A percentile compares a stretch with the other conserved stretches of the same genome.
phyloP scores from a whole-genome alignment of 495 filamentous ascomycete species.

The Chaetomidium leptoderma region DNA sequence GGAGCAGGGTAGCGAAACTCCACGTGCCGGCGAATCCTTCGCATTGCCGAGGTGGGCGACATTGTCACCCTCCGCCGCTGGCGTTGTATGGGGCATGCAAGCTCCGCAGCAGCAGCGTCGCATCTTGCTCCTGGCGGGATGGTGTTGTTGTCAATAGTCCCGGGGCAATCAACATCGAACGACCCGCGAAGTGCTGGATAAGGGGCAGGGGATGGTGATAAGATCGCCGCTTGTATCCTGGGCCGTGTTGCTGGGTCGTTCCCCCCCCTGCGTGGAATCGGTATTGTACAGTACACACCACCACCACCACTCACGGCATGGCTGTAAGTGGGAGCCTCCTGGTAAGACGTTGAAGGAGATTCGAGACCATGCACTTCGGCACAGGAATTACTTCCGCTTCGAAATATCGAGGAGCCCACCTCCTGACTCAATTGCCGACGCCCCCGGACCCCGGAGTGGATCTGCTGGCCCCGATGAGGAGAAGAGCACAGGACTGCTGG shows the following conservation, averaged over 20 bases:
- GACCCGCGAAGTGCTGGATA: constrained; percentile 18
- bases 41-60: constrained; percentile 11
- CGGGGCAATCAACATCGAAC: constrained; percentile 9
- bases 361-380: too few relatives aligned
- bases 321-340: not conserved
- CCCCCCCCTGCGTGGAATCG: not conserved
- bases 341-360: not conserved
- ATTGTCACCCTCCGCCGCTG: constrained; percentile 6
- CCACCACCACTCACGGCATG: not conserved
- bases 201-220: constrained; percentile 25
- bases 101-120: not conserved
- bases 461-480: not conserved
- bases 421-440: constrained; percentile 19
- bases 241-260: constrained; percentile 18
- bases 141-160: not conserved
- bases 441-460: constrained; percentile 18
- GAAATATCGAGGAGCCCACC: not conserved
- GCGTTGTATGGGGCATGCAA: constrained; percentile 2
- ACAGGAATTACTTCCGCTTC: not conserved
- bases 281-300: not conserved
- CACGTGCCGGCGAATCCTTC: constrained; percentile 13
- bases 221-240: constrained; percentile 28
- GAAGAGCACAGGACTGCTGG: not conserved
- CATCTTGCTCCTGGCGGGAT: not conserved
- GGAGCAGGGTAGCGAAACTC: constrained; percentile 11